Base-by-base conservation (phyloP, 1,284 basidiomycete genomes). In the Ganoderma sp. region DNA sequence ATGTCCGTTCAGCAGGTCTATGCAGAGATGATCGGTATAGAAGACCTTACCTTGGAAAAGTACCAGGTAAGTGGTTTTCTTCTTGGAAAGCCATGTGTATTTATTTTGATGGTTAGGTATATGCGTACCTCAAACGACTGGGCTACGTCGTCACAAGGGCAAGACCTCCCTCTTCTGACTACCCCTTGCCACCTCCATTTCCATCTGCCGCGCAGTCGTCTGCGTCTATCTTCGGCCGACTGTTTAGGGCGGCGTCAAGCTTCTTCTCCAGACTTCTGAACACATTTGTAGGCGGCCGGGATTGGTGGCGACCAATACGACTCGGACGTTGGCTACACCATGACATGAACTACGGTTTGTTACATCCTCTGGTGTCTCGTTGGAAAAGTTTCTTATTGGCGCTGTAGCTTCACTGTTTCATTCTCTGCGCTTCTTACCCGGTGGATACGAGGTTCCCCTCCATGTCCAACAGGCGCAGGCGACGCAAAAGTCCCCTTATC, bases 1-100 rank as follows among this genome's bases (percentile, higher is more conserved):
- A 96, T 99, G 92, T 92, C 89, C 65, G 94, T 97, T 4, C 94
- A 97, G 78, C 95, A 99, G 75, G 95, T 91, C 0, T 98, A 91
- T 76, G 84, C 88, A 0, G 89, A 92, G 73, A 91, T 97, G 87
- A 89, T 98, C 68, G 93, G 92, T 4, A 84, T 80, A 52, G 91
- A 95, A 64, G 89, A 87, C 34, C 78, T 97, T 42, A 93, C 91
- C 0, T 81, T 95, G 71, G 95, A 98, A 75, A 86, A 88, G 63
- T 97, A 97, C 77, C 95, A 97, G 84, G 96, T 94, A 63, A 54
- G 85, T 74, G 22, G 19, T 2, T 22, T 12, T 64, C 45, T 1
- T 37, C 19, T 28, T 3, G 17, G n/a, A 1, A 57, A 22, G 34
- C 25, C 15, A n/a, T 7, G 15, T 7, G 25, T 8, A n/a, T 15